Evolutionary conservation across 371 early-diverging fungal genomes (phyloP).

Genomic region (Circinella minor): DNA sequence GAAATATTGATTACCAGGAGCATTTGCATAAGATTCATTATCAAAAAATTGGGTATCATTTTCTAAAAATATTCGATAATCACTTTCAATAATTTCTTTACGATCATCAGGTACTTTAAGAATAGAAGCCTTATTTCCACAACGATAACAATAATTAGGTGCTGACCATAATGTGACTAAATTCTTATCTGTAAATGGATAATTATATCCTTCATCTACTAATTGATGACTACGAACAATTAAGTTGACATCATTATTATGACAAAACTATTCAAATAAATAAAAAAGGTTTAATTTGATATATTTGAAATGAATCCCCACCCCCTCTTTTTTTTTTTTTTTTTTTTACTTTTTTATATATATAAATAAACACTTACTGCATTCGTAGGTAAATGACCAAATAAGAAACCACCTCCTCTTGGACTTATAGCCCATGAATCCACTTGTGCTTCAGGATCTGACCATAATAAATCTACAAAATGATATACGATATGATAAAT

Average conservation of each 20-base stretch:
- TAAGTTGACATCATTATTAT: constrained; percentile 92
- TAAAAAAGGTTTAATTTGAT: neutral
- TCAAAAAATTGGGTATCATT: constrained; percentile 60
- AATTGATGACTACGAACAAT: constrained; percentile 98
- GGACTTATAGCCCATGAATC: constrained; percentile 98
- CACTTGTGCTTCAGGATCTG: constrained; percentile 97
- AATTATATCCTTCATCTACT: constrained; percentile 97
- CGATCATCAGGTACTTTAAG: constrained; percentile 85
- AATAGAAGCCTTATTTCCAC: constrained; percentile 98
- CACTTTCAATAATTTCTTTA: constrained; percentile 76
- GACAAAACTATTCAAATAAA: constrained; percentile 91
- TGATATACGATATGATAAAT: no score
- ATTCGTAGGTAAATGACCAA: constrained; percentile 94
- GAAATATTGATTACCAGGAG: constrained; percentile 55
- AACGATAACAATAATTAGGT: constrained; percentile 99
- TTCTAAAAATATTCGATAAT: constrained; percentile 87
- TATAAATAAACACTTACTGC: constrained; percentile 40
- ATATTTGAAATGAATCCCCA: neutral
- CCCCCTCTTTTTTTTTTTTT: no score
- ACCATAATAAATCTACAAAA: constrained; percentile 94
- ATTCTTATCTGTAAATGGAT: constrained; percentile 94
- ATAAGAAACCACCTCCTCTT: constrained; percentile 98
- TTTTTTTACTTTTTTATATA: no score
- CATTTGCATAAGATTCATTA: constrained; percentile 31
- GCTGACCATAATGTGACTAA: constrained; percentile 99